Percentiles rank a stretch among this genome's conserved stretches.
phyloP scores from a whole-genome alignment of 495 filamentous ascomycete species.

The Xylaria longipes region DNA sequence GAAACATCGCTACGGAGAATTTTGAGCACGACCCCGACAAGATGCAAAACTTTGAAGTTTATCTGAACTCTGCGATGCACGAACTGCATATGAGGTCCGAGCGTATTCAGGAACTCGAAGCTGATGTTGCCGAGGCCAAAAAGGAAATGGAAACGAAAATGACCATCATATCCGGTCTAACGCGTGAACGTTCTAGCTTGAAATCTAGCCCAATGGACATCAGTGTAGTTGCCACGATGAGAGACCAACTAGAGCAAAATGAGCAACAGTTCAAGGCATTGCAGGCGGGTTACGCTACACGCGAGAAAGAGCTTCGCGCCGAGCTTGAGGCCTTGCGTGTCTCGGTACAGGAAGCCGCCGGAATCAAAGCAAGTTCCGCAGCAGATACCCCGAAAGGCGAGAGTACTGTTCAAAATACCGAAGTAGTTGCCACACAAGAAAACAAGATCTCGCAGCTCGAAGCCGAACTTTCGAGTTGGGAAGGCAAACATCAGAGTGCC shows the following conservation, averaged over 20 bases:
- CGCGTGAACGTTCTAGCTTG: constrained; percentile 87
- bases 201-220: constrained; percentile 91
- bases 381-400: constrained; percentile 24
- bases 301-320: constrained; percentile 74
- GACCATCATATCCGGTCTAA: constrained; percentile 91
- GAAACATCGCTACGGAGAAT: constrained; percentile 84
- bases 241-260: constrained; percentile 84
- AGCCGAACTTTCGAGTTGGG: constrained; percentile 74
- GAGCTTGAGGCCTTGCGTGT: constrained; percentile 73
- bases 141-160: constrained; percentile 97
- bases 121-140: constrained; percentile 80
- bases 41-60: constrained; percentile 91
- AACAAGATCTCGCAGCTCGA: constrained; percentile 75
- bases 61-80: constrained; percentile 90
- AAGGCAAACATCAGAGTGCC: constrained; percentile 73
- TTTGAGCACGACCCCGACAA: constrained; percentile 81
- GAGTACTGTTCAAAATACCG: constrained; percentile 32
- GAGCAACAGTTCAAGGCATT: constrained; percentile 79
- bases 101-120: constrained; percentile 85
- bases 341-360: constrained; percentile 54
- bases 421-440: constrained; percentile 55
- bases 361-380: constrained; percentile 22
- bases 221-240: constrained; percentile 84
- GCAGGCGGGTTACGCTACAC: constrained; percentile 70
- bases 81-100: constrained; percentile 88